These are phyloP conservation scores for Quercus engelmannii DNA, from an alignment of 306 rosid species.

Conservation along the genomic window DNA sequence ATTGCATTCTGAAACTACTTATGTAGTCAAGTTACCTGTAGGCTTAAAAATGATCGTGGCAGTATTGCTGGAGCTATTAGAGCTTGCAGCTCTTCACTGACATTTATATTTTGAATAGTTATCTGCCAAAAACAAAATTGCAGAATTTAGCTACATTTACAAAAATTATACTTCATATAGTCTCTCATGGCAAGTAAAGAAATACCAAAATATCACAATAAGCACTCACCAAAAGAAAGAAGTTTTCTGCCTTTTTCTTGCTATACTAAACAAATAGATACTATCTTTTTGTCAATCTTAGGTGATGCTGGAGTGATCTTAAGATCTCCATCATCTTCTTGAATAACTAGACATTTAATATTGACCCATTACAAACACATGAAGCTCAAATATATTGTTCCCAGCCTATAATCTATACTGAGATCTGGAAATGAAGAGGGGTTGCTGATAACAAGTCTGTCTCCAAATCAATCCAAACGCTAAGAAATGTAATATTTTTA, in stretches of 20 bases:
- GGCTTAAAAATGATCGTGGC: slow-evolving; percentile 78
- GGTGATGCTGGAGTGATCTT: neutral
- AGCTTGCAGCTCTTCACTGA: slow-evolving; percentile 79
- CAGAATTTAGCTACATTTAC: slow-evolving; percentile 24
- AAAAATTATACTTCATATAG: neutral
- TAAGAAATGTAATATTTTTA: neutral
- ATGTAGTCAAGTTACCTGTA: slow-evolving; percentile 52
- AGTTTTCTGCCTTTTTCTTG: neutral
- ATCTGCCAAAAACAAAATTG: slow-evolving; percentile 56
- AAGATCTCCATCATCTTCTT: slow-evolving; percentile 6
- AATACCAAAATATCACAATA: neutral
- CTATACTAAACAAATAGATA: neutral
- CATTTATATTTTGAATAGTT: slow-evolving; percentile 64
- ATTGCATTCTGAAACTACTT: neutral
- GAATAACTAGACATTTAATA: neutral
- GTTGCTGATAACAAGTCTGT: neutral
- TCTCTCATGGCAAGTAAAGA: slow-evolving; percentile 1
- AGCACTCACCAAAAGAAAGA: neutral
- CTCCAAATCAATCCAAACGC: neutral
- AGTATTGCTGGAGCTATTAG: slow-evolving; percentile 86
- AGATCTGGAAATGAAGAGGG: neutral
- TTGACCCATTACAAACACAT: neutral
- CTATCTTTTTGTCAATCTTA: neutral
- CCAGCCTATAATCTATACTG: neutral
- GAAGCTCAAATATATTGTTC: neutral